Percentiles rank a stretch among this genome's conserved stretches.
Conservation (phyloP, 495 filamentous ascomycete species). For the Apiosordaria backusii region DNA sequence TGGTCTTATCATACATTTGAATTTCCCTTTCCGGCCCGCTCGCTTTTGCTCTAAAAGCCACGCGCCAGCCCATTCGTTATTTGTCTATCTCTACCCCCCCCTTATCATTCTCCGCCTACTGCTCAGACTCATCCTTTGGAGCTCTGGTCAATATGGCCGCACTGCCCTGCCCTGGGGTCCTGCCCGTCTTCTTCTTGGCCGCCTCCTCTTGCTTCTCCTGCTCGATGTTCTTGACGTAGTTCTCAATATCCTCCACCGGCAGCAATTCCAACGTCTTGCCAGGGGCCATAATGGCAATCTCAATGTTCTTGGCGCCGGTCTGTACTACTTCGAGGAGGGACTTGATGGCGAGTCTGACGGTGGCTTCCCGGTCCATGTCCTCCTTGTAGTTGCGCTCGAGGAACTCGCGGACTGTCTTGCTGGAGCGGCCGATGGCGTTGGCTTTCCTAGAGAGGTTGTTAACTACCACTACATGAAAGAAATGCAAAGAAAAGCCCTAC, state of each 20-base stretch:
- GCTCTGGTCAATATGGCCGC: conserved; percentile 73
- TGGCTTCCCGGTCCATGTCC: conserved; percentile 92
- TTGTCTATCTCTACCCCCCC: not conserved
- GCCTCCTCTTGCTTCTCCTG: conserved; percentile 99
- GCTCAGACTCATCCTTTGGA: conserved; percentile 43
- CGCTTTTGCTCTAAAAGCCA: not conserved
- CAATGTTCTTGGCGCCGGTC: conserved; percentile 98
- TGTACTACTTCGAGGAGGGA: conserved; percentile 97
- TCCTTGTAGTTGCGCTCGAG: conserved; percentile 96
- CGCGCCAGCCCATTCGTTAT: not conserved
- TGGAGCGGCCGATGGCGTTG: conserved; percentile 95
- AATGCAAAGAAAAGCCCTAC: conserved; percentile 46
- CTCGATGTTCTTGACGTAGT: conserved; percentile 96
- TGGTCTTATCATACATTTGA: conserved; percentile 8
- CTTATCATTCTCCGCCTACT: conserved; percentile 19
- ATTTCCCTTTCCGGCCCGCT: not conserved
- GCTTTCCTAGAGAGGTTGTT: conserved; percentile 70
- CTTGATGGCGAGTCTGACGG: conserved; percentile 97
- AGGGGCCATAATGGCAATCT: conserved; percentile 98
- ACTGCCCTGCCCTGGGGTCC: conserved; percentile 70
- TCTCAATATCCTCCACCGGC: conserved; percentile 89
- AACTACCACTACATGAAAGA: not conserved
- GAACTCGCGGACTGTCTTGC: conserved; percentile 98
- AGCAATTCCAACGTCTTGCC: conserved; percentile 91
- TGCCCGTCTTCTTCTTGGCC: conserved; percentile 88